Base-by-base conservation (phyloP, 768 basidiomycete species). In the Phanerodontia chrysosporium region DNA sequence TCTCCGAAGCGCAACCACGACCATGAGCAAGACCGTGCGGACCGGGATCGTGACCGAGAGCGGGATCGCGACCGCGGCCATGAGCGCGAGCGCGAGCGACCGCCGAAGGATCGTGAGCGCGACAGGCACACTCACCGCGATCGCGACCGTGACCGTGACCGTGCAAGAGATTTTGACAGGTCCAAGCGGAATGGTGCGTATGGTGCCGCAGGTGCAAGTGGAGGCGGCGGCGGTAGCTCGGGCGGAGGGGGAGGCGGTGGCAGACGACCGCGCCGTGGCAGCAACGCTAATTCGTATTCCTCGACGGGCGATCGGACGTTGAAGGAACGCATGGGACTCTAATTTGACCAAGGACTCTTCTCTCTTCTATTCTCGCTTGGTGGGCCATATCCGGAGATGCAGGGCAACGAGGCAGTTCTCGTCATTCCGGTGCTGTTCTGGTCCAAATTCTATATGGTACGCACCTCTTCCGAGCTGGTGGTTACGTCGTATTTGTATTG, bases 251-350 rank as follows among this genome's bases (percentile, higher is more conserved):
- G 61, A 58, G 66, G 70, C 1, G 69, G 67, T 8, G 66, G 74
- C 51, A 69, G 78, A 67, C 70, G 77, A 69, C 66, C 65, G 57
- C 75, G 68, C 55, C 70, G 62, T 55, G 70, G 60, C 63, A 71
- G 58, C 73, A 72, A 58, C 71, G 68, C 62, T 59, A 74, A 74
- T 62, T 45, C 57, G 46, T 62, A 55, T 45, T 60, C 64, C 35
- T 61, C 64, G 16, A 72, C 76, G 62, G 76, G 76, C 46, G 86
- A 89, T 78, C 89, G 90, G 82, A 89, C 90, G 78, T 84, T 92
- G 78, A 87, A 86, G 72, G 89, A 92, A 73, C 77, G 90, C 68
- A 82, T 92, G 86, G 90, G 90, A 72, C 79, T 90, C 45, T 89
- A 80, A 65, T 48, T 46, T 54, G 59, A 55, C 57, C 63, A 61